phyloP scores from a whole-genome alignment of 768 basidiomycete genomes.

The Leccinum variicolor region DNA sequence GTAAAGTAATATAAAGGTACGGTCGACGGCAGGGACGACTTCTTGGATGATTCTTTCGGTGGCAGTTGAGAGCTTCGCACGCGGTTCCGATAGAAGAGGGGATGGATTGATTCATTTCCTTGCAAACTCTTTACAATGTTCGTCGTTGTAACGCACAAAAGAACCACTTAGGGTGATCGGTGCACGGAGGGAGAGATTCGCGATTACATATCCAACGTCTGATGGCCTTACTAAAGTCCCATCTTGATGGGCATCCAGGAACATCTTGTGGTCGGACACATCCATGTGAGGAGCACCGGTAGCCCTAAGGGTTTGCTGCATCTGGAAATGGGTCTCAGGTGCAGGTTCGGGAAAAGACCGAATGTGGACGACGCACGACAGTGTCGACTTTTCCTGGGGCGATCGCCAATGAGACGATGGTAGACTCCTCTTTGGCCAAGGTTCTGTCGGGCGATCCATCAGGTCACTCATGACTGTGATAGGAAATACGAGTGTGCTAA shows the following conservation, averaged over 20 bases:
- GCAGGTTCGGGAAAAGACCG: not conserved
- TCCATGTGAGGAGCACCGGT: constrained; percentile 54
- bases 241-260: constrained; percentile 53
- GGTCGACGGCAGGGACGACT: not conserved
- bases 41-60: constrained; percentile 14
- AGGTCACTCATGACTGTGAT: not conserved
- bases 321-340: constrained; percentile 40
- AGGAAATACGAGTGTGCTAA: constrained; percentile 36
- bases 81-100: constrained; percentile 13
- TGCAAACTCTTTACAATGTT: constrained; percentile 59
- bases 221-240: constrained; percentile 77
- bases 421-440: constrained; percentile 79
- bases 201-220: constrained; percentile 75
- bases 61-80: constrained; percentile 11
- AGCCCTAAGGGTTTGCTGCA: constrained; percentile 61
- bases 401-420: constrained; percentile 68
- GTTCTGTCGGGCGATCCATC: constrained; percentile 48
- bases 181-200: constrained; percentile 66
- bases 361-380: constrained; percentile 42
- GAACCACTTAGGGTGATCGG: constrained; percentile 62
- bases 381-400: constrained; percentile 91
- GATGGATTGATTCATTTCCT: constrained; percentile 19
- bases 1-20: constrained; percentile 1
- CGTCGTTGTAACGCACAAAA: constrained; percentile 80
- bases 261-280: constrained; percentile 50